Percentiles rank a stretch among this genome's conserved stretches.
These are phyloP conservation scores for Calonectria hongkongensis DNA, from an alignment of 2,329 filamentous ascomycete genomes.

Conservation along the genomic window DNA sequence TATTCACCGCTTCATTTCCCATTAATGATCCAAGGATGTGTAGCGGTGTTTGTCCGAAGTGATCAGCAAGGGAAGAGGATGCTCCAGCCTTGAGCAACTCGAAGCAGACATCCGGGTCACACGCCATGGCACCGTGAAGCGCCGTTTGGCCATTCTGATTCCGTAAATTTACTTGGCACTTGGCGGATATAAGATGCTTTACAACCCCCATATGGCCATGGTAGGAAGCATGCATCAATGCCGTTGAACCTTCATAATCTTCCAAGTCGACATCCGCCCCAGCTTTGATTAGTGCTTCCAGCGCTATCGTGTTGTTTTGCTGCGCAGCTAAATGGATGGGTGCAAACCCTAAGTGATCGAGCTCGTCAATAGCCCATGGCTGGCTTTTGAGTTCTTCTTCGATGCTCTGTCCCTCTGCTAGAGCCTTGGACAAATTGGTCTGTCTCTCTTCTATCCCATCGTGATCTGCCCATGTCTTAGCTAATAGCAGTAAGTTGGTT, in stretches of 20 bases:
- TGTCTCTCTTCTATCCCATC: slow-evolving; percentile 1
- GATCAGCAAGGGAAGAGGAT: not conserved
- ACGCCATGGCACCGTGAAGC: not conserved
- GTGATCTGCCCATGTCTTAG: not conserved
- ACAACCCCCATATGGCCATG: not conserved
- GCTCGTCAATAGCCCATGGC: slow-evolving; percentile 3
- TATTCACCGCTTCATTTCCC: not conserved
- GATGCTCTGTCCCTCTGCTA: not conserved
- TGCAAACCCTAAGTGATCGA: not conserved
- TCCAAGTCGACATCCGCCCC: not conserved
- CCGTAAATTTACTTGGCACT: not conserved
- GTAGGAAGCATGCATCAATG: not conserved
- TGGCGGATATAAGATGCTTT: not conserved
- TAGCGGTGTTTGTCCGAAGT: not conserved
- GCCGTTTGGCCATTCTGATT: not conserved
- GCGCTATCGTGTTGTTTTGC: not conserved
- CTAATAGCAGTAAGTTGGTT: not conserved
- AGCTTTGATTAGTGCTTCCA: slow-evolving; percentile 13
- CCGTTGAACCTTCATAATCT: not conserved
- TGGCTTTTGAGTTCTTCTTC: not conserved
- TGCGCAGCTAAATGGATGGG: slow-evolving; percentile 1
- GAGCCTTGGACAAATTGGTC: not conserved
- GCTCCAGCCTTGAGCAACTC: not conserved
- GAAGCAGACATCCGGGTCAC: not conserved
- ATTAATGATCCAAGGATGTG: not conserved